A percentile compares a stretch with the other conserved stretches of the same genome.
Evolutionary conservation across 1,139 yeast genomes (phyloP).

Genomic region (Yamadazyma kanchanaburiensis): DNA sequence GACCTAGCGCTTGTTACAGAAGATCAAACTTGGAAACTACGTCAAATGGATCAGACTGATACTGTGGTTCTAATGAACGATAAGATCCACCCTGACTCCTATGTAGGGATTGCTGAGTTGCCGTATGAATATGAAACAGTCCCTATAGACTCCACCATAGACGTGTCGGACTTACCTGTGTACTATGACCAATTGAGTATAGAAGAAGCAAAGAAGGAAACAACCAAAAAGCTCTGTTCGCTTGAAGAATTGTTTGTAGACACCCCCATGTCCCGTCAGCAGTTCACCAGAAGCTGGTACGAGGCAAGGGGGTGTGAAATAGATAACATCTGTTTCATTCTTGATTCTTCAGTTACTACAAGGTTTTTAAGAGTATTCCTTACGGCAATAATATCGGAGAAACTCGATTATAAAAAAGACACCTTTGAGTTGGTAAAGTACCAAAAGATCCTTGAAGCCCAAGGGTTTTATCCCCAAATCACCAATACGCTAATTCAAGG

Average conservation of each 20-base stretch:
- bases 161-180: conserved; percentile 43
- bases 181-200: conserved; percentile 19
- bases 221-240: conserved; percentile 12
- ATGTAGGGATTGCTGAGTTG: conserved; percentile 40
- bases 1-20: conserved; percentile 64
- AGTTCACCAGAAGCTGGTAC: conserved; percentile 55
- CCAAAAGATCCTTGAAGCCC: conserved; percentile 2
- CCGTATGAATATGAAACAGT: conserved; percentile 53
- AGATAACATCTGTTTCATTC: conserved; percentile 25
- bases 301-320: conserved; percentile 56
- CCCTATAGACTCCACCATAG: conserved; percentile 39
- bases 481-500: conserved; percentile 7
- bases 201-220: conserved; percentile 15
- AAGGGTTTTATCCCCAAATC: conserved; percentile 2
- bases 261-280: conserved; percentile 55
- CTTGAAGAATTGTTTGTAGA: conserved; percentile 38
- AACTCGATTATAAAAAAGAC: conserved; percentile 22
- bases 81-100: conserved; percentile 12
- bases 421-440: neutral
- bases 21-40: conserved; percentile 56
- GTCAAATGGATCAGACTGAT: conserved; percentile 87
- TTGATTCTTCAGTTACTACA: conserved; percentile 22
- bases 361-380: conserved; percentile 41
- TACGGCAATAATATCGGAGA: conserved; percentile 47
- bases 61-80: conserved; percentile 57